These are phyloP conservation scores for Wallacemonas sp. DNA, from an alignment of 208 protist species.

Conservation along the genomic window DNA sequence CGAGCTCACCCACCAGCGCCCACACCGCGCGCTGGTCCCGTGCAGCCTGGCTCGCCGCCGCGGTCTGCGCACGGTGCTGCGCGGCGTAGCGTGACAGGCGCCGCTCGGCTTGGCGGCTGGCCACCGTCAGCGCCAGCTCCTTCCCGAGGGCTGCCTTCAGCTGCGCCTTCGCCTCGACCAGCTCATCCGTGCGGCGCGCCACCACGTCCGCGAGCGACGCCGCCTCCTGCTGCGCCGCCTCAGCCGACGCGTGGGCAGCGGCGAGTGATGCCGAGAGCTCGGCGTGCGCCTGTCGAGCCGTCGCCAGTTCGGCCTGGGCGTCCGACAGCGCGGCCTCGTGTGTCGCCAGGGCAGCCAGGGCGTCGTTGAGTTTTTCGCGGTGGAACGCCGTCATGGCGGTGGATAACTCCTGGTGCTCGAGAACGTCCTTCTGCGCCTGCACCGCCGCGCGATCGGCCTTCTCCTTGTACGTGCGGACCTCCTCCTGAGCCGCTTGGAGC, in stretches of 20 bases:
- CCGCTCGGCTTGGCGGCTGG: background rate
- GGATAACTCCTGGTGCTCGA: constrained; percentile 66
- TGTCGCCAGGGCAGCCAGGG: constrained; percentile 3
- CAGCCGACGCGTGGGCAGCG: background rate
- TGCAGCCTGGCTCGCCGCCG: background rate
- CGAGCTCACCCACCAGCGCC: background rate
- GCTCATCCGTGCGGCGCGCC: background rate
- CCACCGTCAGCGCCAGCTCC: constrained; percentile 11
- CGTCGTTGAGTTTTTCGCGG: constrained; percentile 19
- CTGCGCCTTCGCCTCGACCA: constrained; percentile 21
- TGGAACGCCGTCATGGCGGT: constrained; percentile 23
- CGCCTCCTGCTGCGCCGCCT: background rate
- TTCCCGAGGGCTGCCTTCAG: constrained; percentile 23
- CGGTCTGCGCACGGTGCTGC: constrained; percentile 12
- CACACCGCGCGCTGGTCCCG: background rate
- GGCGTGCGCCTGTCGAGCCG: background rate
- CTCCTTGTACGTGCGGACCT: constrained; percentile 19
- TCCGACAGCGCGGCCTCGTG: background rate
- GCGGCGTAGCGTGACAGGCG: background rate
- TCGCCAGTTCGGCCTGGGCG: background rate
- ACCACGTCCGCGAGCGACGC: background rate
- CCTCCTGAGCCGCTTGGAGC: constrained; percentile 14
- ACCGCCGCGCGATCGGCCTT: constrained; percentile 18
- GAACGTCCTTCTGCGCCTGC: constrained; percentile 28
- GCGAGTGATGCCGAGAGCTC: background rate